Conservation (phyloP, 495 filamentous ascomycete genomes). For the Hypoxylon trugodes region DNA sequence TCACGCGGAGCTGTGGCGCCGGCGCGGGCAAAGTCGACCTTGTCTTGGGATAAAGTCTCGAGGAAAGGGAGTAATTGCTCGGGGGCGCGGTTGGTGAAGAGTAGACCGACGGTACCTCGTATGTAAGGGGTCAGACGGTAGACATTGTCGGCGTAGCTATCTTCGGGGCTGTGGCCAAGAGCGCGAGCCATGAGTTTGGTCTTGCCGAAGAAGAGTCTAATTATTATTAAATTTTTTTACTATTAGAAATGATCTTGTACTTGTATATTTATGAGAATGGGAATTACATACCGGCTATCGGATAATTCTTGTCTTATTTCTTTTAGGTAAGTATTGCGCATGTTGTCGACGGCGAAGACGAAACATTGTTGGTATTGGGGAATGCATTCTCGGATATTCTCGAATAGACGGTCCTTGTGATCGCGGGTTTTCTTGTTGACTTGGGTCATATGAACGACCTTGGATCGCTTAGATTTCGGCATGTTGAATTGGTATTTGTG, state of each 20-base stretch:
- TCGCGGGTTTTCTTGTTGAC: slow-evolving; percentile 90
- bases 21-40: slow-evolving; percentile 86
- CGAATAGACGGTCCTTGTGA: slow-evolving; percentile 85
- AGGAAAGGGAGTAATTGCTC: slow-evolving; percentile 73
- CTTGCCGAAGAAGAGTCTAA: slow-evolving; percentile 95
- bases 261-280: neutral
- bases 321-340: slow-evolving; percentile 98
- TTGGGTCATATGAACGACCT: slow-evolving; percentile 86
- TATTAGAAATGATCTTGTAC: no score
- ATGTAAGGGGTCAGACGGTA: slow-evolving; percentile 75
- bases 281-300: slow-evolving; percentile 76
- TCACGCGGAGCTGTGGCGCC: slow-evolving; percentile 75
- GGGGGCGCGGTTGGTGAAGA: slow-evolving; percentile 83
- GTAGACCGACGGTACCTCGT: slow-evolving; percentile 82
- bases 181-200: slow-evolving; percentile 98
- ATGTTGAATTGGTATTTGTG: slow-evolving; percentile 61
- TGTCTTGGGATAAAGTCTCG: slow-evolving; percentile 61
- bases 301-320: slow-evolving; percentile 83
- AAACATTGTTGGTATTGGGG: slow-evolving; percentile 89
- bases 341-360: slow-evolving; percentile 94
- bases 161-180: slow-evolving; percentile 76
- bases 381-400: slow-evolving; percentile 84
- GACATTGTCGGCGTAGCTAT: slow-evolving; percentile 78
- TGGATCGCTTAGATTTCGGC: slow-evolving; percentile 95
- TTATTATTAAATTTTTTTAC: neutral